Conservation (phyloP, 2,329 filamentous ascomycete genomes). For the Biscogniauxia sp. region DNA sequence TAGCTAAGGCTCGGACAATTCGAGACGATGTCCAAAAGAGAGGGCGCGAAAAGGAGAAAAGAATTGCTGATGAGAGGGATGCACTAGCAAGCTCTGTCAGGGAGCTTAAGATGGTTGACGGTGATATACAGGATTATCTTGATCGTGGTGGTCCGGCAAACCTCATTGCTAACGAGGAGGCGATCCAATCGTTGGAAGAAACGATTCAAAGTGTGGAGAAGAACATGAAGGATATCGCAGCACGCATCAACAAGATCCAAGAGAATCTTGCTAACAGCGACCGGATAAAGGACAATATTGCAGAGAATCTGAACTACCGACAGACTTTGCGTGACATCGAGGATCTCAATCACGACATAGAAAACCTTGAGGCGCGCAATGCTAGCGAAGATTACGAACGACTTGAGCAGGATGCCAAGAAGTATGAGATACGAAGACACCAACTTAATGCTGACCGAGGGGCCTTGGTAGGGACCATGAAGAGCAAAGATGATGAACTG, state of each 20-base stretch:
- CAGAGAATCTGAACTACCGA: constrained; percentile 84
- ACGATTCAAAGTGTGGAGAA: constrained; percentile 64
- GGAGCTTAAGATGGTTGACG: constrained; percentile 71
- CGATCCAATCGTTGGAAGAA: constrained; percentile 66
- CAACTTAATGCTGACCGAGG: constrained; percentile 70
- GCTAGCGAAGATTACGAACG: constrained; percentile 79
- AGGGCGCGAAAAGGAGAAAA: constrained; percentile 70
- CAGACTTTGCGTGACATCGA: constrained; percentile 69
- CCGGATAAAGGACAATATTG: constrained; percentile 80
- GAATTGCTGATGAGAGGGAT: constrained; percentile 68
- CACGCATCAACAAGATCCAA: constrained; percentile 73
- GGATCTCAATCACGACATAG: constrained; percentile 66
- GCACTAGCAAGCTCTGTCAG: constrained; percentile 71
- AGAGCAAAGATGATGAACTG: constrained; percentile 80
- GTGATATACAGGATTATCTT: constrained; percentile 77
- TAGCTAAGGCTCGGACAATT: constrained; percentile 70
- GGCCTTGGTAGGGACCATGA: constrained; percentile 73
- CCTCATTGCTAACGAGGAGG: constrained; percentile 65
- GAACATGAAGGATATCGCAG: constrained; percentile 65
- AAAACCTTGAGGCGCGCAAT: constrained; percentile 72
- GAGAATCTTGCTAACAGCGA: constrained; percentile 77
- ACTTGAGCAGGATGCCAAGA: constrained; percentile 66
- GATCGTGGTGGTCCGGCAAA: constrained; percentile 71
- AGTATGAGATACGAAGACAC: constrained; percentile 66
- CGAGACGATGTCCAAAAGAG: constrained; percentile 74